A percentile compares a stretch with the other conserved stretches of the same genome.
Conservation (phyloP, 2,329 filamentous ascomycete species). For the Volutella citrinella region DNA sequence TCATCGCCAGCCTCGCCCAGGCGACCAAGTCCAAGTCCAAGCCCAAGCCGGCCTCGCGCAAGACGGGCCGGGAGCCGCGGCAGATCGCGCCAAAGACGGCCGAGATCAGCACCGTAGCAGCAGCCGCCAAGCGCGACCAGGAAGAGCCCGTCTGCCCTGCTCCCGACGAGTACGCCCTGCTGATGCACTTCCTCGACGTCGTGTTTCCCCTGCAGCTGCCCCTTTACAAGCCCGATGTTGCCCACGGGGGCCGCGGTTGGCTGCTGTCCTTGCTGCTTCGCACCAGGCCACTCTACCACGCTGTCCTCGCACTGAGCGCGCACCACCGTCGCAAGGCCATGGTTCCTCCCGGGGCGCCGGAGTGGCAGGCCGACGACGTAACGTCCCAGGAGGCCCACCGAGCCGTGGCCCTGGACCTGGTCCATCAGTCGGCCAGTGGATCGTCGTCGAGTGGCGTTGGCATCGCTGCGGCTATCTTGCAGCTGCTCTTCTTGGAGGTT, state of each 20-base stretch:
- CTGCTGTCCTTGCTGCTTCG: conserved; percentile 3
- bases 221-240: conserved; percentile 1
- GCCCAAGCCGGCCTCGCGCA: not conserved
- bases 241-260: conserved; percentile 4
- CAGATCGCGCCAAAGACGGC: not conserved
- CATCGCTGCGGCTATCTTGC: no score
- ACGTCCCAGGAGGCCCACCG: no score
- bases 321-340: conserved; percentile 4
- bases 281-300: conserved; percentile 4
- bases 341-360: no score
- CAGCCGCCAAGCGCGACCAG: not conserved
- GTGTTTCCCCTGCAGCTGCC: conserved; percentile 6
- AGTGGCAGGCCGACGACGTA: no score
- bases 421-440: conserved; percentile 4
- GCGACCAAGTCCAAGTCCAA: conserved; percentile 2
- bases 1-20: not conserved
- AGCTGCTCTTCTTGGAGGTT: no score
- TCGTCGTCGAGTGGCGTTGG: no score
- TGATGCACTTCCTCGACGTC: conserved; percentile 9
- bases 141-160: not conserved
- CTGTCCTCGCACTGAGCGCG: conserved; percentile 3
- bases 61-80: no score
- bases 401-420: no score
- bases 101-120: not conserved
- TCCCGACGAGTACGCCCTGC: not conserved